Base-by-base conservation (phyloP, 805 yeast species). In the Sugiyamaella valdiviana region DNA sequence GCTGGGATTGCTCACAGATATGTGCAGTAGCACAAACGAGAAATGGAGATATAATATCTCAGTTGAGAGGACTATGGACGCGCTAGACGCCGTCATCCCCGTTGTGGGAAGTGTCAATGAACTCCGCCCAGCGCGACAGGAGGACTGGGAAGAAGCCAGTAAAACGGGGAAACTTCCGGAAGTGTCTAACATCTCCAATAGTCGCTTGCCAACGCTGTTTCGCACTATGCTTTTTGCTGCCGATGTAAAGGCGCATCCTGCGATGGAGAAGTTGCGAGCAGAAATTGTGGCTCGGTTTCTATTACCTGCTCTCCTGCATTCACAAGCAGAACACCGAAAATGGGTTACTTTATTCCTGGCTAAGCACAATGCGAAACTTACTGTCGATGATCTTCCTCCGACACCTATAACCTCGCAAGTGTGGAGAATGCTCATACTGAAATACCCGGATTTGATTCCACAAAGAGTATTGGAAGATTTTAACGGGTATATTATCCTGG, bases 31-130 rank as follows among this genome's bases (percentile, higher is more conserved):
- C 22, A n/a, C 26, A 9, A 23, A n/a, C 7, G 22, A 20, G n/a
- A 15, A 16, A 9, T 16, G 24, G 24, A 9, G 3, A 10, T 20
- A 7, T 19, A 39, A 17, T 16, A 21, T 23, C 9, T 17, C 15
- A 39, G 22, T 20, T 26, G 32, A 10, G 16, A 39, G 22, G 15
- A 39, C 19, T 10, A 20, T 39, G 21, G n/a, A 39, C 20, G 24
- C 24, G 9, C n/a, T 39, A 2, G 42, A 39, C 3, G 14, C 15
- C 6, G 20, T 20, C 6, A 39, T 39, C 16, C 42, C 26, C 10
- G 42, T 39, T 20, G 42, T 23, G 15, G 42, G 42, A 39, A 17
- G 42, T 15, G 6, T 39, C 42, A 20, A 39, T 19, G 42, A 20
- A 20, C 12, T 16, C 9, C 20, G 26, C 20, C 24, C 42, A 39